These are phyloP conservation scores for Clitopilus hobsonii DNA, from an alignment of 768 basidiomycete genomes.

Conservation along the genomic window DNA sequence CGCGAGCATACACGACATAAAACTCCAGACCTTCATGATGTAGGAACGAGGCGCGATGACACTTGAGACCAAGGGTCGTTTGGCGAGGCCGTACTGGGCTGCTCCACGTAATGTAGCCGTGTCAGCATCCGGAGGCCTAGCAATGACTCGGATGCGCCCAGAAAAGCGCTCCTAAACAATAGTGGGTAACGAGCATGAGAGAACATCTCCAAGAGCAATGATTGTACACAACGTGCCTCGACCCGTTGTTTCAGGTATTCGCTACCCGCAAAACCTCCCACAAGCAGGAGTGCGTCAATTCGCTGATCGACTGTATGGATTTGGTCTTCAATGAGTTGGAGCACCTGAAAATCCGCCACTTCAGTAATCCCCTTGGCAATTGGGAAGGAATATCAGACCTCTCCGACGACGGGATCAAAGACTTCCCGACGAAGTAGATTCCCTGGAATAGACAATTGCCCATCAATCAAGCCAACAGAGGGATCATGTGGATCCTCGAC, in stretches of 20 bases:
- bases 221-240: slow-evolving; percentile 39
- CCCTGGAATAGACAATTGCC: slow-evolving; percentile 81
- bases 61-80: slow-evolving; percentile 71
- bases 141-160: slow-evolving; percentile 65
- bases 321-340: slow-evolving; percentile 78
- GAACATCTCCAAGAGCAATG: slow-evolving; percentile 4
- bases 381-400: slow-evolving; percentile 40
- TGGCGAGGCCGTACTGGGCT: slow-evolving; percentile 82
- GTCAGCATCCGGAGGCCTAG: slow-evolving; percentile 81
- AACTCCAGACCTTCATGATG: slow-evolving; percentile 66
- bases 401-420: slow-evolving; percentile 84
- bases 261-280: slow-evolving; percentile 86
- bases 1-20: no score
- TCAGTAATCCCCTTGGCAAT: slow-evolving; percentile 2
- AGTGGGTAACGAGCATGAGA: slow-evolving; percentile 9
- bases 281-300: slow-evolving; percentile 81
- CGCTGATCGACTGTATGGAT: slow-evolving; percentile 58
- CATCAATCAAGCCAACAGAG: slow-evolving; percentile 74
- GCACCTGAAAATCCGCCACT: slow-evolving; percentile 42
- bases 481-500: slow-evolving; percentile 80
- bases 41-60: slow-evolving; percentile 82
- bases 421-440: slow-evolving; percentile 75
- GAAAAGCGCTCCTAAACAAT: slow-evolving; percentile 59
- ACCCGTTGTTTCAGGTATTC: slow-evolving; percentile 81
- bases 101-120: slow-evolving; percentile 86